Conservation (phyloP, 2,329 filamentous ascomycete genomes). For the Colletotrichum sp. region DNA sequence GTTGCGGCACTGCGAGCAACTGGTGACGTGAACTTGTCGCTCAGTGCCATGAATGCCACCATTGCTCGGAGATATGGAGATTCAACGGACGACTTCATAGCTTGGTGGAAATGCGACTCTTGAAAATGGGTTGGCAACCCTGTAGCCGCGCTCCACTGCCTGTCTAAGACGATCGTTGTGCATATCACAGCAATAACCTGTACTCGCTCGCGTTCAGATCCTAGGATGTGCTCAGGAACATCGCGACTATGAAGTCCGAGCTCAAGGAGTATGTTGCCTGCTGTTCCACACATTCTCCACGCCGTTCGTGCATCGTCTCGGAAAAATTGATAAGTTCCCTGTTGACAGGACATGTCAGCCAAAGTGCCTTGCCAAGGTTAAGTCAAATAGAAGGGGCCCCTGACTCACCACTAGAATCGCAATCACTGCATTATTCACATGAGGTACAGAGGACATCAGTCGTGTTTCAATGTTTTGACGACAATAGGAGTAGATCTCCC, state of each 20-base stretch:
- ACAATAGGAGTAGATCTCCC: neutral
- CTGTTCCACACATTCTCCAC: slow-evolving; percentile 31
- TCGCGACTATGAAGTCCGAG: slow-evolving; percentile 30
- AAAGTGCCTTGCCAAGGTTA: neutral
- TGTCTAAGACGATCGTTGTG: slow-evolving; percentile 18
- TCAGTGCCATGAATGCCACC: neutral
- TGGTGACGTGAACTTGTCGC: neutral
- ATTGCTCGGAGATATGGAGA: neutral
- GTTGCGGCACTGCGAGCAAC: neutral
- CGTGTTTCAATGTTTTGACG: neutral
- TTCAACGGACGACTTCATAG: neutral
- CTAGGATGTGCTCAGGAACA: slow-evolving; percentile 23
- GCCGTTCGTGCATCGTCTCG: slow-evolving; percentile 26
- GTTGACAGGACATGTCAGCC: neutral
- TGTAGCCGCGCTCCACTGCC: slow-evolving; percentile 24
- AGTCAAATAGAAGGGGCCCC: neutral
- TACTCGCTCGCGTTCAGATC: neutral
- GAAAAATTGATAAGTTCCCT: slow-evolving; percentile 29
- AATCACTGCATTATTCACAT: neutral
- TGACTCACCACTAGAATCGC: neutral
- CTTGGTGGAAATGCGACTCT: slow-evolving; percentile 3
- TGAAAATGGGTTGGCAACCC: slow-evolving; percentile 22
- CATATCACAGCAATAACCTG: slow-evolving; percentile 2
- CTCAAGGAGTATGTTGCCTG: slow-evolving; percentile 30
- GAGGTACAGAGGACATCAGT: neutral